Evolutionary conservation across 768 basidiomycete genomes (phyloP).

Genomic region (Roridomyces roridus): DNA sequence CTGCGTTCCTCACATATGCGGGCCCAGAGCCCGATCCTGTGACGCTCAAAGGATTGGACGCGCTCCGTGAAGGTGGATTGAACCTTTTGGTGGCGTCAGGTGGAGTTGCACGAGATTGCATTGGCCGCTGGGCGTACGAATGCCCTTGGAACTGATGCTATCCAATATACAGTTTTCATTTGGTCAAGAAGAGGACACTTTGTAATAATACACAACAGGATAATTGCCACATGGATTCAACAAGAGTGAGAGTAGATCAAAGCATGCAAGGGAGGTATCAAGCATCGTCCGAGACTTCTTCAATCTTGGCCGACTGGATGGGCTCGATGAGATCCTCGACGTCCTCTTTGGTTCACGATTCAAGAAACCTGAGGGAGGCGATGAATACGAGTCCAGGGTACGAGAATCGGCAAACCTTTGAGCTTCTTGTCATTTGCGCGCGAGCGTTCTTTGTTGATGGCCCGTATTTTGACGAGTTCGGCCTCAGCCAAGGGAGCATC

Average conservation of each 20-base stretch:
- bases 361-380: conserved; percentile 54
- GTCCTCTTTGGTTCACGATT: conserved; percentile 25
- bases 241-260: background rate
- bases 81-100: too few relatives aligned
- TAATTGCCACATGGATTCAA: background rate
- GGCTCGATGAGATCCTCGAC: conserved; percentile 19
- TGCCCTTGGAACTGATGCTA: too few relatives aligned
- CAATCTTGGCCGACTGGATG: conserved; percentile 21
- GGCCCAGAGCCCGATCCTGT: too few relatives aligned
- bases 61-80: too few relatives aligned
- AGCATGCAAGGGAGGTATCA: conserved; percentile 3
- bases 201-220: background rate
- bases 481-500: conserved; percentile 57
- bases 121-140: too few relatives aligned
- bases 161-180: background rate
- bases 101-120: too few relatives aligned
- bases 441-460: conserved; percentile 71
- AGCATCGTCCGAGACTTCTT: conserved; percentile 21
- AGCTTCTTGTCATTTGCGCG: conserved; percentile 71
- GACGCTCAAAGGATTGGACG: too few relatives aligned
- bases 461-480: conserved; percentile 67
- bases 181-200: background rate
- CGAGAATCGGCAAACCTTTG: conserved; percentile 55
- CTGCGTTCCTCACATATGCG: too few relatives aligned
- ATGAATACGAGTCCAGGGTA: background rate